Evolutionary conservation across 1,139 yeast species (phyloP), one percentile per base, ranked within the genome.

Genomic region (Taphrina betulina): DNA sequence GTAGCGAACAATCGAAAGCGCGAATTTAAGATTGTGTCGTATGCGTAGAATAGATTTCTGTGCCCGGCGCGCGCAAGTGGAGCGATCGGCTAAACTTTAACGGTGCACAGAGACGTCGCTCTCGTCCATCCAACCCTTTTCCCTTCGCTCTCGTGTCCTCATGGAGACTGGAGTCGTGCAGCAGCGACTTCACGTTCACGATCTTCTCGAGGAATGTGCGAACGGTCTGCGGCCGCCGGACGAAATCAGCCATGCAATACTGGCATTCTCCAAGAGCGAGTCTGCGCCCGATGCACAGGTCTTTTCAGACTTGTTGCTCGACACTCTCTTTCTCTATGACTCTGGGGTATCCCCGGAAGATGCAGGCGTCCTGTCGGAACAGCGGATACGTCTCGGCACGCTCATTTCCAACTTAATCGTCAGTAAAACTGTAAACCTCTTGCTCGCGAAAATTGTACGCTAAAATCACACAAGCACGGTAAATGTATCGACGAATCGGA

Each of bases 321-420:
- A 43, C 20, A 43, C 48, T 4, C 38, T 43, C 16, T 43, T 43
- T 31, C 48, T 43, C 14, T 43, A 43, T 20, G 48, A 43, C 29
- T 31, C 48, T 10, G 48, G 48, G n/a, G 48, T 43, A n/a, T 29
- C 38, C 10, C 19, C n/a, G 5, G 48, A 43, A 5, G 38, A 29
- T 19, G 48, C 29, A 31, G 48, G 19, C 2, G 14, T 31, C 16
- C 29, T 43, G 38, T 16, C 38, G 16, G 29, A 16, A 19, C 48
- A 43, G 19, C 48, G 48, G 17, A 19, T 14, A 4, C 48, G 3
- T 20, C 38, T 43, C 23, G 48, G 48, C 3, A 24, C 19, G 14
- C 28, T 43, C 19, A 43, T 31, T 37, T 31, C 38, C 35, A 29
- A 31, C 8, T 43, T 43, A 43, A 29, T 43, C 38, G 48, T 43